Evolutionary conservation across 202 grass and related monocot genomes (phyloP), one percentile per base, ranked within the genome.

Genomic region (Hordeum pubiflorum): DNA sequence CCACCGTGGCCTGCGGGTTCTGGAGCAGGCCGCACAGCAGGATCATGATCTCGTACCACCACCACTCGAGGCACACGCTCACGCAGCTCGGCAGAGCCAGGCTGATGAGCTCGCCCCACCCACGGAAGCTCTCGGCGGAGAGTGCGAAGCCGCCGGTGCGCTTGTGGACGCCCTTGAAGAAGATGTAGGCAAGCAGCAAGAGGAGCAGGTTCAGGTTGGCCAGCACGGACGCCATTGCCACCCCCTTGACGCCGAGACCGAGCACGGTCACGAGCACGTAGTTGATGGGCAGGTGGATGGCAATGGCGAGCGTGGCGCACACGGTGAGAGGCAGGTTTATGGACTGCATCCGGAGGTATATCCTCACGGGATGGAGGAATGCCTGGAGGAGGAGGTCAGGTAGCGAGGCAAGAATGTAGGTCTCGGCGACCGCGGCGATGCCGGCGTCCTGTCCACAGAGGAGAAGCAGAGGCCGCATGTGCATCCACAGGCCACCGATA

Each of bases 41-140:
- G 76, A 98, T 91, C 95, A 94, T 98, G 74, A 98, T 94, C 82
- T 94, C 95, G 81, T 97, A 97, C 91, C 91, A 97, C 94, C 94
- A 97, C 94, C 94, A 97, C 82, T 97, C 94, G 10, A 97, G 85
- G 76, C 94, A 97, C 11, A 97, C 91, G 61, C 89, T 92, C 7
- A 79, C 69, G 29, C 87, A 88, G 88, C 95, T 98, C 6, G 94
- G 91, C 50, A 97, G 46, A 0, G 94, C 94, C 0, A 97, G 87
- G 55, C 60, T 66, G 0, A 94, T 38, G 17, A 97, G 89, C 24
- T 91, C 86, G 17, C 83, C 83, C 94, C 94, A 97, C 0, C 86
- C 87, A 0, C 59, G 79, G 69, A 97, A 89, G 86, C 91, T 85
- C 20, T 97, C 83, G n/a, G 43, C 4, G 29, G 91, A 94, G 9